A percentile compares a stretch with the other conserved stretches of the same genome.
Evolutionary conservation across 129 eudicot genomes (phyloP).

Genomic region (Artemisia tridentata): DNA sequence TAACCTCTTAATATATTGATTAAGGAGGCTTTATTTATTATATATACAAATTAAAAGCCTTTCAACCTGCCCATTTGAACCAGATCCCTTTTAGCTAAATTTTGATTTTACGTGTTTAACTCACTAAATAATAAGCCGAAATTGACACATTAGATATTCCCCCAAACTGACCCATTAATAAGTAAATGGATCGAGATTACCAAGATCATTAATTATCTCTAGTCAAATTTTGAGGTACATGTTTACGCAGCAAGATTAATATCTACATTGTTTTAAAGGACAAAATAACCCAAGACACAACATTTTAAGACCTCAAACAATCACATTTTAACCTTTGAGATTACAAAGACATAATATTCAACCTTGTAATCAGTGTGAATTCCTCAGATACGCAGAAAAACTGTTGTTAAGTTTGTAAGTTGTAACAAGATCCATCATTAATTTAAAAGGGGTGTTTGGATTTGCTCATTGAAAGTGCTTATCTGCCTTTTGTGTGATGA

Average conservation of each 20-base stretch:
- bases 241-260: background rate
- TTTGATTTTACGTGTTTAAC: too few species aligned
- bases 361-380: background rate
- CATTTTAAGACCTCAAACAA: background rate
- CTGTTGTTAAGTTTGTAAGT: background rate
- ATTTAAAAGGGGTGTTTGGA: background rate
- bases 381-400: background rate
- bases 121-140: too few species aligned
- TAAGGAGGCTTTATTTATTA: background rate
- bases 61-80: too few species aligned
- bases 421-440: background rate
- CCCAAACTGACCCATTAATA: background rate
- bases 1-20: background rate
- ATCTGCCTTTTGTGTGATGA: too few species aligned
- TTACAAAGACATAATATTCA: background rate
- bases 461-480: too few species aligned
- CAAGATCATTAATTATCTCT: background rate
- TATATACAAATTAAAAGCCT: too few species aligned
- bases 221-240: background rate
- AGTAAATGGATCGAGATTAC: background rate
- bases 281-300: conserved; percentile 5
- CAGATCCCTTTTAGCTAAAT: too few species aligned
- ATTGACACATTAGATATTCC: too few species aligned
- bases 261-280: background rate
- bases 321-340: background rate